Evolutionary conservation across 495 filamentous ascomycete species (phyloP), one percentile per base, ranked within the genome.

Genomic region (Penicillium argentinense): DNA sequence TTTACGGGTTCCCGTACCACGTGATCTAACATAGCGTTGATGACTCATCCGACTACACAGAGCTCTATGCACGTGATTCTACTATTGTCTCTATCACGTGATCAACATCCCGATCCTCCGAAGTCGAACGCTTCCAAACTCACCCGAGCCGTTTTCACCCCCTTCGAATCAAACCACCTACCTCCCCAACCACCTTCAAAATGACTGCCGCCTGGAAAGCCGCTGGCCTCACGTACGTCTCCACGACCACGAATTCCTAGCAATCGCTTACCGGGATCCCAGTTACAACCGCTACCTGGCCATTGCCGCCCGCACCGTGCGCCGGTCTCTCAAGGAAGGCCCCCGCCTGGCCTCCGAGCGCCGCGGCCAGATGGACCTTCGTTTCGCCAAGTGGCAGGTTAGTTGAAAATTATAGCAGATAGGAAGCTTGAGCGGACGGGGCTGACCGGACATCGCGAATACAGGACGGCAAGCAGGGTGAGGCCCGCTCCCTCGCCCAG

Each of bases 201-300:
- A 98, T 98, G 93, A 82, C 88, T 71, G 92, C 90, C 74, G 88
- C 91, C 65, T 99, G 95, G 95, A 97, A 97, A 87, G 82, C 91
- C 63, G 86, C 93, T 65, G 93, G 95, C 76, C 77, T 97, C 62
- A 95, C 86, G 95, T 97, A 85, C 71, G 87, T 60, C 36, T 39
- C 1, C 3, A 25, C 29, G 4, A 25, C 5, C 13, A 24, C 19
- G 13, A 39, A 18, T 39, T 39, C 3, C 30, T 39, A 23, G 30
- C 44, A 19, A 60, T 62, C 49, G 59, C 64, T 58, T 57, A 77
- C 55, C 49, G 49, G 28, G 59, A 39, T 64, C 14, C 48, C 63
- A 71, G 72, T 56, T 73, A 77, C 71, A 73, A 80, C 71, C 68
- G 76, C 50, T 78, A 81, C 74, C 60, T 80, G 58, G 66, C 74